phyloP scores from a whole-genome alignment of 768 basidiomycete species.

The Xerocomus spinulosus region DNA sequence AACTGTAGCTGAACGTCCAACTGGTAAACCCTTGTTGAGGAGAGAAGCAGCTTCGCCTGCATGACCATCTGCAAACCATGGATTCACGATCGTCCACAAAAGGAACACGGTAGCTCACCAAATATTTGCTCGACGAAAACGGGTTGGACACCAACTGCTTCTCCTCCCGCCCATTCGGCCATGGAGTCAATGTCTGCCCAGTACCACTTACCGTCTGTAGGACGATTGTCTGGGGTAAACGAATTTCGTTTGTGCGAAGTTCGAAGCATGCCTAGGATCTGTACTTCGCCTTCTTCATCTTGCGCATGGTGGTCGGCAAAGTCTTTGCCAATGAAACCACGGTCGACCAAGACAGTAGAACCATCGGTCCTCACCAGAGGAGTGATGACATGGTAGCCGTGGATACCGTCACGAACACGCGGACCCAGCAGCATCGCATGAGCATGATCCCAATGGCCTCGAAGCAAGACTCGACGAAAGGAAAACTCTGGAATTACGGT shows the following conservation, averaged over 20 bases:
- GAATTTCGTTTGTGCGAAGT: constrained; percentile 65
- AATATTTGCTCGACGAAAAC: constrained; percentile 91
- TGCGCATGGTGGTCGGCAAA: constrained; percentile 38
- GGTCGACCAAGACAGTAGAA: constrained; percentile 84
- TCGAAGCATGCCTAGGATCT: constrained; percentile 84
- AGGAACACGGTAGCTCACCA: constrained; percentile 45
- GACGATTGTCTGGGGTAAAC: constrained; percentile 89
- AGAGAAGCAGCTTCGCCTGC: constrained; percentile 63
- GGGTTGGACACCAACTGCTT: constrained; percentile 68
- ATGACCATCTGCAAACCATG: constrained; percentile 63
- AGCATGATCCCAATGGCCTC: constrained; percentile 74
- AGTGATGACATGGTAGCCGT: constrained; percentile 84
- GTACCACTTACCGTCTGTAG: constrained; percentile 80
- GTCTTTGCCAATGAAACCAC: constrained; percentile 78
- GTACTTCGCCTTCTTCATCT: constrained; percentile 52
- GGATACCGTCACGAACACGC: constrained; percentile 80
- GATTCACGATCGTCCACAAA: not conserved
- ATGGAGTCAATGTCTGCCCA: constrained; percentile 86
- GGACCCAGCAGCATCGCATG: constrained; percentile 82
- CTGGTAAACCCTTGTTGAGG: constrained; percentile 69
- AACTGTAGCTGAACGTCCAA: constrained; percentile 78
- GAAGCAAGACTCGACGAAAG: constrained; percentile 78
- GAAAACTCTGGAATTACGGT: constrained; percentile 82
- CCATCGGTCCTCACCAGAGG: constrained; percentile 78
- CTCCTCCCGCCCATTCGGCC: constrained; percentile 73